Percentiles rank a stretch among this genome's conserved stretches.
These are phyloP conservation scores for Cladophialophora bantiana DNA, from an alignment of 2,329 filamentous ascomycete species.

Conservation along the genomic window DNA sequence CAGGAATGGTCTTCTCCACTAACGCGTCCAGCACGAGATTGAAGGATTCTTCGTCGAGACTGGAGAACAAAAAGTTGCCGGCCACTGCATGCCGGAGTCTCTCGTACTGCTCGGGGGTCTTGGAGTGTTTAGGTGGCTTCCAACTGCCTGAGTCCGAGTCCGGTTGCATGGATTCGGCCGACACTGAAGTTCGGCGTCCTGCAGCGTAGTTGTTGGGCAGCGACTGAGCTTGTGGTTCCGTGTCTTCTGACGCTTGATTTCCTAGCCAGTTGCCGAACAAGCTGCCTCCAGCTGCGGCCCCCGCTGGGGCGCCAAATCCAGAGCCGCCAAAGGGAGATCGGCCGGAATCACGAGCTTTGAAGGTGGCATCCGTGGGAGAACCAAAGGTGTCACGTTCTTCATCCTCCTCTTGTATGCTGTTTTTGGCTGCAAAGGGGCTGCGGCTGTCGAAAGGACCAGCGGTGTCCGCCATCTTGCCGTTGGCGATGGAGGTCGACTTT, in stretches of 20 bases:
- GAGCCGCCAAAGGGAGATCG: slow-evolving; percentile 54
- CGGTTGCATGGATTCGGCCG: slow-evolving; percentile 93
- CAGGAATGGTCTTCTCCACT: slow-evolving; percentile 93
- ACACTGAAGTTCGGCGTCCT: slow-evolving; percentile 90
- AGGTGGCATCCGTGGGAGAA: slow-evolving; percentile 73
- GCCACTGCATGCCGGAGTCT: slow-evolving; percentile 82
- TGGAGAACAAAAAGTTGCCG: slow-evolving; percentile 91
- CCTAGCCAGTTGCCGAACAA: slow-evolving; percentile 41
- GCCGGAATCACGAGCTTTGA: slow-evolving; percentile 53
- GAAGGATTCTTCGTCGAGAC: slow-evolving; percentile 92
- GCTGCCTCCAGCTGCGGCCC: slow-evolving; percentile 37
- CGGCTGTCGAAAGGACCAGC: slow-evolving; percentile 82
- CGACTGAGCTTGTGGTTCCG: slow-evolving; percentile 59
- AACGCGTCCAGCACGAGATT: slow-evolving; percentile 86
- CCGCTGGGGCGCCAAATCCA: slow-evolving; percentile 63
- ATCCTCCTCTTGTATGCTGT: slow-evolving; percentile 80
- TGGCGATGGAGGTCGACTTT: slow-evolving; percentile 52
- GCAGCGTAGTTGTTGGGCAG: slow-evolving; percentile 87
- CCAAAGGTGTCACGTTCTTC: slow-evolving; percentile 74
- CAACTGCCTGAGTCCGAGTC: slow-evolving; percentile 86
- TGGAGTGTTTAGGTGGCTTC: slow-evolving; percentile 84
- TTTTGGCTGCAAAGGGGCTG: slow-evolving; percentile 72
- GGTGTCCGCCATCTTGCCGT: slow-evolving; percentile 71
- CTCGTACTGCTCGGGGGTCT: slow-evolving; percentile 78
- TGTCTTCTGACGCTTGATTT: slow-evolving; percentile 30